phyloP scores from a whole-genome alignment of 352 stramenopile species.

The Paralagenidium karlingii region DNA sequence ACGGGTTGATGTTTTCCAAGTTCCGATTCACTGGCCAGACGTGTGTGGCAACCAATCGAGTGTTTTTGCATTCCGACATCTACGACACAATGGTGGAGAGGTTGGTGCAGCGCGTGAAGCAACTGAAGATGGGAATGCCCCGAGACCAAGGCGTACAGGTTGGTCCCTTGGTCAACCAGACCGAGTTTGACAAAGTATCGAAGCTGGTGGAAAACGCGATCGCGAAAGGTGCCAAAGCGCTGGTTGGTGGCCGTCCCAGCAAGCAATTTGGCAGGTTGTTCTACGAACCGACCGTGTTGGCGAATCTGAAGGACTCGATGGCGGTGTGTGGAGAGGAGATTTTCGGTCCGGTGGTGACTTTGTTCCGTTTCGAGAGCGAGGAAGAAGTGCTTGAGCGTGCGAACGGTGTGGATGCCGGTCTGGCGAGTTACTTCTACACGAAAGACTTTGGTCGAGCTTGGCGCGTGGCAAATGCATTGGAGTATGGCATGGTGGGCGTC shows the following conservation, averaged over 20 bases:
- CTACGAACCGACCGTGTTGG: constrained; percentile 92
- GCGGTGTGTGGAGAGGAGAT: constrained; percentile 87
- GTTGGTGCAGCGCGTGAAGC: constrained; percentile 55
- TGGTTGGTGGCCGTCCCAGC: constrained; percentile 71
- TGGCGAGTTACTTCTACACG: constrained; percentile 94
- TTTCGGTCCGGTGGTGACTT: constrained; percentile 92
- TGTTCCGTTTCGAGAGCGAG: constrained; percentile 90
- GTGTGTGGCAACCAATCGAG: constrained; percentile 84
- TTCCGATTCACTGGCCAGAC: constrained; percentile 86
- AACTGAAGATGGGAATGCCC: constrained; percentile 84
- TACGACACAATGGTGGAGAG: constrained; percentile 88
- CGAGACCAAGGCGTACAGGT: constrained; percentile 66
- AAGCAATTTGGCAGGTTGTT: constrained; percentile 68
- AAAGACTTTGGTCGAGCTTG: constrained; percentile 81
- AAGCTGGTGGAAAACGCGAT: constrained; percentile 84
- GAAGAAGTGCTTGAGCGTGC: constrained; percentile 91
- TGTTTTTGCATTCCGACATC: constrained; percentile 90
- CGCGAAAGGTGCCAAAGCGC: constrained; percentile 77
- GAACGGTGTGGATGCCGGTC: constrained; percentile 87
- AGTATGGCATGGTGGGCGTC: constrained; percentile 91
- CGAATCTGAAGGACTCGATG: constrained; percentile 75
- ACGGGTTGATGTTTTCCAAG: constrained; percentile 77
- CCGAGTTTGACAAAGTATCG: constrained; percentile 82
- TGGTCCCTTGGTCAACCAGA: constrained; percentile 90
- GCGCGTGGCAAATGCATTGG: constrained; percentile 74